These are phyloP conservation scores for Zasmidium angulare DNA, from an alignment of 2,329 filamentous ascomycete species.

Conservation along the genomic window DNA sequence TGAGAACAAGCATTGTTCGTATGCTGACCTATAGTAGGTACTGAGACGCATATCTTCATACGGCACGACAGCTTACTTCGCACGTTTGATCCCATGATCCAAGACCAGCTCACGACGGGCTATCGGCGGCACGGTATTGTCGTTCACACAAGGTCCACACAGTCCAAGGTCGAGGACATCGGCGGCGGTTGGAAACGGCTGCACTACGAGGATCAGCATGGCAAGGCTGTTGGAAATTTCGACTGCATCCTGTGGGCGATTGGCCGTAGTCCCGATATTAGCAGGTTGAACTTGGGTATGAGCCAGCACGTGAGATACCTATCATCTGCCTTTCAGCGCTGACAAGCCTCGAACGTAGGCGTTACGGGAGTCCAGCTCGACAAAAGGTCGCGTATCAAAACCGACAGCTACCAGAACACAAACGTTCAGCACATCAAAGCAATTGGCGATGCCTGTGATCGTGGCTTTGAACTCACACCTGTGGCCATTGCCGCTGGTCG, in stretches of 20 bases:
- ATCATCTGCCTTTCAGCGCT: not conserved
- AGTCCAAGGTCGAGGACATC: slow-evolving; percentile 68
- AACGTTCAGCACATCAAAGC: slow-evolving; percentile 74
- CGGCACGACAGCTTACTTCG: slow-evolving; percentile 77
- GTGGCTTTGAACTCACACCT: slow-evolving; percentile 76
- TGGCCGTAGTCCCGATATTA: slow-evolving; percentile 71
- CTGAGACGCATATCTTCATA: slow-evolving; percentile 85
- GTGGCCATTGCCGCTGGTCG: slow-evolving; percentile 86
- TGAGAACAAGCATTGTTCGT: not conserved
- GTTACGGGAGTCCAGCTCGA: slow-evolving; percentile 64
- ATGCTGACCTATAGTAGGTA: slow-evolving; percentile 40
- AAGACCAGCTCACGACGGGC: slow-evolving; percentile 73
- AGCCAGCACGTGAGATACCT: slow-evolving; percentile 31
- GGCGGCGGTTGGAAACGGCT: slow-evolving; percentile 69
- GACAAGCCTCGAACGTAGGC: not conserved
- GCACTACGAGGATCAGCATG: slow-evolving; percentile 67
- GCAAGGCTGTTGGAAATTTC: slow-evolving; percentile 62
- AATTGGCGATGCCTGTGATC: slow-evolving; percentile 77
- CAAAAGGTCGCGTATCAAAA: slow-evolving; percentile 67
- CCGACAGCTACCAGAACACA: slow-evolving; percentile 82
- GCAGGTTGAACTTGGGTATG: slow-evolving; percentile 69
- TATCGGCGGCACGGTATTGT: slow-evolving; percentile 78
- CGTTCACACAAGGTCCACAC: slow-evolving; percentile 69
- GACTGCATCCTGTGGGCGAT: slow-evolving; percentile 83
- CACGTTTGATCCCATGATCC: slow-evolving; percentile 80